Percentiles rank a stretch among this genome's conserved stretches.
Conservation (phyloP, 306 rosid species). For the Rubus idaeus region DNA sequence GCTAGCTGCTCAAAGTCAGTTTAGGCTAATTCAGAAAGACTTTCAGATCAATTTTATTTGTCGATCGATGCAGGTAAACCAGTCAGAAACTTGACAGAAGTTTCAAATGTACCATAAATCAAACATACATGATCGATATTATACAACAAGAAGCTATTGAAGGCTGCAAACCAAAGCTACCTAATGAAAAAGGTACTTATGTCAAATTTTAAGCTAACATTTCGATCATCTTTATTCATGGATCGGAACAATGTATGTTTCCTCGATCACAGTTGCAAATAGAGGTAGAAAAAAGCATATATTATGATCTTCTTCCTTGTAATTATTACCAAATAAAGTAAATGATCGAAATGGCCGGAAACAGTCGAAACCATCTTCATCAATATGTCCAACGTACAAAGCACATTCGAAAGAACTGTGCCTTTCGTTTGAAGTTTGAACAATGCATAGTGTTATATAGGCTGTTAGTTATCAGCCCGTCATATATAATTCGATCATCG, state of each 20-base stretch:
- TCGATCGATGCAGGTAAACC: background rate
- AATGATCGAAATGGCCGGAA: background rate
- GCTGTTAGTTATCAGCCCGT: background rate
- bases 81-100: background rate
- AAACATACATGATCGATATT: no score
- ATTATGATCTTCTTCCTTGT: no score
- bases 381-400: background rate
- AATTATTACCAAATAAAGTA: background rate
- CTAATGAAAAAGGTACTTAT: no score
- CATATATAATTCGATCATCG: background rate
- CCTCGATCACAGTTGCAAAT: no score
- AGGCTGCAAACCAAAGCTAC: no score
- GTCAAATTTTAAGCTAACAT: background rate
- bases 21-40: background rate
- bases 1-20: background rate
- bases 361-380: background rate
- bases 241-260: no score
- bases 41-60: background rate
- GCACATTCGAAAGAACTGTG: background rate
- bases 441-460: background rate
- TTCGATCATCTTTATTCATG: background rate
- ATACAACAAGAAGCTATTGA: no score
- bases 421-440: background rate
- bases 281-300: no score
- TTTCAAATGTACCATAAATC: background rate